Evolutionary conservation across 208 protist species (phyloP).

Genomic region (Leishmania braziliensis): DNA sequence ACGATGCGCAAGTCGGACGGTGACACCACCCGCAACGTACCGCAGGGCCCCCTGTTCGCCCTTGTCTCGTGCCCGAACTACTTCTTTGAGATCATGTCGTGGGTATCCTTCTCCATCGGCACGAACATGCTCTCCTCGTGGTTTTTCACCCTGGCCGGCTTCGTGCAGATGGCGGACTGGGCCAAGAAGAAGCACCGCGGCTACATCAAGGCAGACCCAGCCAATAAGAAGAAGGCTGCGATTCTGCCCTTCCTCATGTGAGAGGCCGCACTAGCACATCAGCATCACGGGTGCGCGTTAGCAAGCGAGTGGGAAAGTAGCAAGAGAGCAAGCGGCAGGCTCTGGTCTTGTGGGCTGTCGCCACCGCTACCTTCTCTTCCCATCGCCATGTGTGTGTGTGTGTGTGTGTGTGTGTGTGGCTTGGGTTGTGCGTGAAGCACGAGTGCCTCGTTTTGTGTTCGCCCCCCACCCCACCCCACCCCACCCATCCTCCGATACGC

Average conservation of each 20-base stretch:
- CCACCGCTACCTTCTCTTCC: neutral
- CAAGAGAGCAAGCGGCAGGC: conserved; percentile 1
- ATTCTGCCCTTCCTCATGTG: conserved; percentile 91
- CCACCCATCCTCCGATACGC: too few species aligned
- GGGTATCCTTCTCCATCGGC: conserved; percentile 92
- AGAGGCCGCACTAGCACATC: neutral
- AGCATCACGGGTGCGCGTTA: neutral
- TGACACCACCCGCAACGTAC: conserved; percentile 77
- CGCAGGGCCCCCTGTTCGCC: conserved; percentile 86
- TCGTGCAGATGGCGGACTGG: conserved; percentile 89
- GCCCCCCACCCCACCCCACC: too few species aligned
- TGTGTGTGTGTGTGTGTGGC: too few species aligned
- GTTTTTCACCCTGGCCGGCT: conserved; percentile 80
- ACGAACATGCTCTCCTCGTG: conserved; percentile 82
- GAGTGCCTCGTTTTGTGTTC: too few species aligned
- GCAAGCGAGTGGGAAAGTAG: neutral
- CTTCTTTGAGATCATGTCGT: conserved; percentile 94
- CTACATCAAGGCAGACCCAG: conserved; percentile 82
- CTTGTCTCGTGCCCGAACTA: conserved; percentile 96
- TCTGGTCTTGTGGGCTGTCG: neutral
- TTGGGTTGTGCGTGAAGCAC: too few species aligned
- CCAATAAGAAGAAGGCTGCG: conserved; percentile 72
- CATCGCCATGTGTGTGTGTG: neutral
- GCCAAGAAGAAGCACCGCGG: conserved; percentile 85
- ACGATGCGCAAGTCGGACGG: conserved; percentile 82